A percentile compares a stretch with the other conserved stretches of the same genome.
phyloP scores from a whole-genome alignment of 2,329 filamentous ascomycete species.

The Pseudocercospora cruenta region DNA sequence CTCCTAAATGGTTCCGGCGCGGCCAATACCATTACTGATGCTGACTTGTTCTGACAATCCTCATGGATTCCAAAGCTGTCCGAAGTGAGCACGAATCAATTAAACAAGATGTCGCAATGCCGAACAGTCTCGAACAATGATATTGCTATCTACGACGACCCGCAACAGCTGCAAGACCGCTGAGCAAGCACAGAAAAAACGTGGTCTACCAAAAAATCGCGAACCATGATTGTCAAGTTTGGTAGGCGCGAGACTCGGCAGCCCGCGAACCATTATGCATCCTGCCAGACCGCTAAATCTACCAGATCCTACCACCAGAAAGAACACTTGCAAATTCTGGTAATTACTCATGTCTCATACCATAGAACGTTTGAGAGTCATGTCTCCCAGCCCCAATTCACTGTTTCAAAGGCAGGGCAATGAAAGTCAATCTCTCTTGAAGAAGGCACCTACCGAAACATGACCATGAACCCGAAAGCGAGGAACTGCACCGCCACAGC shows the following conservation, averaged over 20 bases:
- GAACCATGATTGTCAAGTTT: neutral
- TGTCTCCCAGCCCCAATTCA: neutral
- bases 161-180: neutral
- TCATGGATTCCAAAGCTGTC: neutral
- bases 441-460: neutral
- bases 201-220: slow-evolving; percentile 2
- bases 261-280: slow-evolving; percentile 15
- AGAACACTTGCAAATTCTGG: neutral
- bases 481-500: slow-evolving; percentile 25
- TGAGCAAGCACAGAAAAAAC: slow-evolving; percentile 4
- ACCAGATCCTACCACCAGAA: neutral
- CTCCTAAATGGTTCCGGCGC: neutral
- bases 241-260: slow-evolving; percentile 20
- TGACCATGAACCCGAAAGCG: neutral
- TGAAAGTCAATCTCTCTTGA: neutral
- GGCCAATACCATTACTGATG: neutral
- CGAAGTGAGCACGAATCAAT: neutral
- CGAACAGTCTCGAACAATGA: neutral
- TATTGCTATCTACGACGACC: neutral
- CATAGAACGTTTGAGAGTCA: neutral
- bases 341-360: neutral
- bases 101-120: neutral
- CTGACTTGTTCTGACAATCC: neutral
- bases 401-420: neutral
- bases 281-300: slow-evolving; percentile 2